These are phyloP conservation scores for Anacardium occidentale DNA, from an alignment of 345 rosid species.

Conservation along the genomic window DNA sequence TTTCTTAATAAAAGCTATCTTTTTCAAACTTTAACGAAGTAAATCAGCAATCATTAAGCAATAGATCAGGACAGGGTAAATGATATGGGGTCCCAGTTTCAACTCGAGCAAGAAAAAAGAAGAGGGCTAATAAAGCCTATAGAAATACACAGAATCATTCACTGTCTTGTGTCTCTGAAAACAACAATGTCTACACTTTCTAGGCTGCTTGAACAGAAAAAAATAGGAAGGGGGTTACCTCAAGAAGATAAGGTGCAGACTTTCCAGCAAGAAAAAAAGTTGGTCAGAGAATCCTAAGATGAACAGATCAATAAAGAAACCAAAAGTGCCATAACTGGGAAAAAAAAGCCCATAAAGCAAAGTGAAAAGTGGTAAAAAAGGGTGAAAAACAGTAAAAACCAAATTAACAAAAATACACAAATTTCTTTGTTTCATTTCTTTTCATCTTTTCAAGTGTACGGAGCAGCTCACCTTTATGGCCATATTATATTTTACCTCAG, in stretches of 20 bases:
- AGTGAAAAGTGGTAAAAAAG: neutral
- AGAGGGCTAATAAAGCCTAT: neutral
- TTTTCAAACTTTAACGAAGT: neutral
- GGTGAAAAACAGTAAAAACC: neutral
- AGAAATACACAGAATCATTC: neutral
- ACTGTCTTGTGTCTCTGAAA: neutral
- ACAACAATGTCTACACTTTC: too few relatives aligned
- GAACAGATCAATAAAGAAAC: neutral
- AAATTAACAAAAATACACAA: neutral
- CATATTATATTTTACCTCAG: slow-evolving; percentile 6
- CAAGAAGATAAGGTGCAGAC: slow-evolving; percentile 3
- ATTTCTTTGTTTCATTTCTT: slow-evolving; percentile 12
- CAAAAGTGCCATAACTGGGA: neutral
- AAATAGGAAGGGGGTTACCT: slow-evolving; percentile 13
- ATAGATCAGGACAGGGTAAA: neutral
- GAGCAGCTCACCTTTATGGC: slow-evolving; percentile 8
- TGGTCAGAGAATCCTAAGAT: slow-evolving; percentile 41
- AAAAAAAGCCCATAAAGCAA: slow-evolving; percentile 10
- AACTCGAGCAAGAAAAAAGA: neutral
- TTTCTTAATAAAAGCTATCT: neutral
- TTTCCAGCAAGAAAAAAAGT: slow-evolving; percentile 15
- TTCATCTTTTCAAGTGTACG: slow-evolving; percentile 28
- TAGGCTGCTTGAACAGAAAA: neutral
- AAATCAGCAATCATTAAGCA: neutral
- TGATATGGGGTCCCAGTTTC: neutral